Base-by-base conservation (phyloP, 306 rosid genomes). In the Purshia tridentata region DNA sequence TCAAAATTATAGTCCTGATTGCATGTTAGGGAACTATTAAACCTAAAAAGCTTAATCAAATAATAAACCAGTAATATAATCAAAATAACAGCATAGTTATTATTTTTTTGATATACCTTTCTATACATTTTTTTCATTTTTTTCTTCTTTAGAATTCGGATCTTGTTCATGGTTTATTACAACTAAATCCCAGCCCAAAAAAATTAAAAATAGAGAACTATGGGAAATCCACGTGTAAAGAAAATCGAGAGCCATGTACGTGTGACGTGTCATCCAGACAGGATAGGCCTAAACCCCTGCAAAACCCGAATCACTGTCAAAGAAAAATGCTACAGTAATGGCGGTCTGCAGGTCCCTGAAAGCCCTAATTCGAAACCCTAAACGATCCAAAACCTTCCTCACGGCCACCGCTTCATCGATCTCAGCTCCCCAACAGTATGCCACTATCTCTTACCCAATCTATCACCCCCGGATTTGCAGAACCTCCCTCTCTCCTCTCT, bases 321-420 rank as follows among this genome's bases (percentile, higher is more conserved):
- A 44, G 47, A 14, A 68, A 47, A 60, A 78, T 72, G 82, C 23
- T 37, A 72, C 70, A 23, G 19, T 9, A 72, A 94, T 94, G 98
- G 89, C 89, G 77, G 51, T 80, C 4, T 88, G 85, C 66, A 73
- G 86, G 54, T 82, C 84, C 15, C 83, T 91, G 0, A 88, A 81
- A 75, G 3, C 85, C 67, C 66, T 84, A 4, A 29, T 57, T 7
- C 50, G 70, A 39, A 84, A 82, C 69, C 70, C 82, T 61, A 70
- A 67, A 46, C 19, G 29, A 55, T 77, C 70, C 45, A 83, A 87
- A 85, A 88, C 82, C 7, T 88, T 89, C 74, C 72, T 89, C 53
- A 84, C 92, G 3, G 62, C 89, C 51, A 35, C 82, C 46, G 23
- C 86, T 22, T 67, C 78, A 23, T 50, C 84, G 51, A 65, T 78